These are phyloP conservation scores for Prinsepia uniflora DNA, from an alignment of 306 rosid genomes.

Conservation along the genomic window DNA sequence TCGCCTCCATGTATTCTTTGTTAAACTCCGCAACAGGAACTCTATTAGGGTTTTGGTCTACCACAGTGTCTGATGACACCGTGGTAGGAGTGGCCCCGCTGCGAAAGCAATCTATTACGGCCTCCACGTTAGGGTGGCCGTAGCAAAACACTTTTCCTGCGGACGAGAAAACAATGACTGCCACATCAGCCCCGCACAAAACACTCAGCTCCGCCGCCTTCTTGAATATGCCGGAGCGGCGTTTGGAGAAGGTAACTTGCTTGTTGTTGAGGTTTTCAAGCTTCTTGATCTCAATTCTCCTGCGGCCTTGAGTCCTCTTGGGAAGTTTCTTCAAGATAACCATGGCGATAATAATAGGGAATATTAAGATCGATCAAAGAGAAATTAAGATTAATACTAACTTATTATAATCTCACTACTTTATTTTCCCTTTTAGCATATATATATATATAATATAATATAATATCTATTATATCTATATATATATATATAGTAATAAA, in stretches of 20 bases:
- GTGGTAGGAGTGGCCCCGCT: neutral
- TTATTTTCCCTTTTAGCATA: neutral
- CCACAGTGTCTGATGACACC: neutral
- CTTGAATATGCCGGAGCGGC: constrained; percentile 11
- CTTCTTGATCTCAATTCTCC: constrained; percentile 12
- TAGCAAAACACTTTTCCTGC: constrained; percentile 10
- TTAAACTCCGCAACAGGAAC: constrained; percentile 6
- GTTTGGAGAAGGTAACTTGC: constrained; percentile 18
- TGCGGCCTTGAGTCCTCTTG: constrained; percentile 10
- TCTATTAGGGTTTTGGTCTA: neutral
- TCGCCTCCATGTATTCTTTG: constrained; percentile 10
- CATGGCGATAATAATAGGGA: neutral
- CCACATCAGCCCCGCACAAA: constrained; percentile 7
- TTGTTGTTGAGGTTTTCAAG: constrained; percentile 11
- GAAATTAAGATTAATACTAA: no score
- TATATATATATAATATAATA: no score
- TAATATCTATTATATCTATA: no score
- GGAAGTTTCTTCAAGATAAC: neutral
- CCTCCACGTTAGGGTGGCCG: constrained; percentile 1
- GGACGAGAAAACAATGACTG: neutral
- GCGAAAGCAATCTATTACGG: neutral
- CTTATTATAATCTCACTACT: neutral
- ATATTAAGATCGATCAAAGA: neutral
- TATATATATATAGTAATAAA: neutral
- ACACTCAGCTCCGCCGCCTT: constrained; percentile 2